These are phyloP conservation scores for Colletotrichum graminicola DNA, from an alignment of 2,329 filamentous ascomycete genomes.

Conservation along the genomic window DNA sequence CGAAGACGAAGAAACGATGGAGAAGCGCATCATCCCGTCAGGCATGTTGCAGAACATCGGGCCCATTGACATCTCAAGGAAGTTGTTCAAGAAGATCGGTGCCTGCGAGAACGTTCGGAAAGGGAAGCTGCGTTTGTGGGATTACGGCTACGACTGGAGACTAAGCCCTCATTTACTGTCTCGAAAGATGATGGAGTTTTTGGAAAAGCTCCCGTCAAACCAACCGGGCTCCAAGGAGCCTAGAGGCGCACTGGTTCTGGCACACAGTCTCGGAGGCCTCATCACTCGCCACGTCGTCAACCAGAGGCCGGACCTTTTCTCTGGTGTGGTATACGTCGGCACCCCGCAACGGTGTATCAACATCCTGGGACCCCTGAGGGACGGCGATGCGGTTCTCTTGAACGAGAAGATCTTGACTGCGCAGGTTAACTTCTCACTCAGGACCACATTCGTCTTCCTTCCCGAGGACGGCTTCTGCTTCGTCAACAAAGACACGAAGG, in stretches of 20 bases:
- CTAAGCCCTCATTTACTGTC: constrained; percentile 84
- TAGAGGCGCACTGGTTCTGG: constrained; percentile 82
- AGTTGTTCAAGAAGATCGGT: constrained; percentile 82
- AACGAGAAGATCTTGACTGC: constrained; percentile 92
- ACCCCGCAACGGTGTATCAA: constrained; percentile 90
- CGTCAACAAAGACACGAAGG: constrained; percentile 82
- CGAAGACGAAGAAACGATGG: constrained; percentile 86
- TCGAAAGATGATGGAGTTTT: constrained; percentile 76
- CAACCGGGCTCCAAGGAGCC: constrained; percentile 71
- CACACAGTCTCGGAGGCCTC: constrained; percentile 88
- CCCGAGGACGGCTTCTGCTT: constrained; percentile 92
- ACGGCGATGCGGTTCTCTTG: constrained; percentile 91
- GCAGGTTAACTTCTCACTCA: constrained; percentile 91
- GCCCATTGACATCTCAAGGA: constrained; percentile 87
- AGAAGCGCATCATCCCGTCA: constrained; percentile 83
- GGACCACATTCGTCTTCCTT: constrained; percentile 86
- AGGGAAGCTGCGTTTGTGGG: constrained; percentile 82
- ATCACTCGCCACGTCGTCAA: constrained; percentile 93
- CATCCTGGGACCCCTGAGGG: constrained; percentile 88
- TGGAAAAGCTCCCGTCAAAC: constrained; percentile 83
- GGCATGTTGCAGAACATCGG: constrained; percentile 94
- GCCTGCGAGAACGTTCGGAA: constrained; percentile 79
- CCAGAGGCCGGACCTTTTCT: constrained; percentile 84
- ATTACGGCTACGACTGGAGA: constrained; percentile 97
- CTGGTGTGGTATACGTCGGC: constrained; percentile 87